Base-by-base conservation (phyloP, 1,139 yeast genomes). In the Saccharomyces uvarum region DNA sequence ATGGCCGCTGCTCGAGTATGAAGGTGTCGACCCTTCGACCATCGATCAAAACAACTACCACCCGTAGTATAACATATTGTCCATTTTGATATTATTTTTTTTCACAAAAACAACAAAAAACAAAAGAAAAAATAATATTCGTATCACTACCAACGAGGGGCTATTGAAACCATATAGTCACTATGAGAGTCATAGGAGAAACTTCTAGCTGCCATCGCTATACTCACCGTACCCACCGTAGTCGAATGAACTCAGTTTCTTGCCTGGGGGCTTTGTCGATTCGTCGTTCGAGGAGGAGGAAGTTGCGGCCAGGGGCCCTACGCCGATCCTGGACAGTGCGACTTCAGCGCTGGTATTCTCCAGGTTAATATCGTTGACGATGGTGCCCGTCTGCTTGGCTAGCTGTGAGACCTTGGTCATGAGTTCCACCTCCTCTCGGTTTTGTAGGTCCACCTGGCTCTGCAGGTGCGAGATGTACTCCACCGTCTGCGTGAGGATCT, bases 401-500 rank as follows among this genome's bases (percentile, higher is more conserved):
- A 86, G 70, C 44, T 76, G 77, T 63, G 83, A 81, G 58, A 87
- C 73, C 60, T 77, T 78, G 67, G 84, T 77, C 50, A 83, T 79
- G 57, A 87, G 73, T 66, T 87, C 95, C 14, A 86, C 87, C 66
- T 89, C 96, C 58, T 80, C 81, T 52, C 91, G 76, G 70, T 89
- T 89, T 65, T 81, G 82, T 55, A 81, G 81, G 64, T 90, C 97
- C 57, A 90, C 88, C 56, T 81, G 77, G 57, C 81, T 81, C 71
- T 90, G 97, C 48, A 91, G 73, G 61, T 76, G 75, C 59, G 83
- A 84, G 53, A 91, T 83, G 66, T 89, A 91, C 62, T 89, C 96
- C 2, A 90, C 96, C 0, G 95, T 82, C 64, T 88, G 86, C 19
- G 90, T 80, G 59, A 91, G 74, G 9, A 91, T 88, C 63, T 90